Percentiles rank a stretch among this genome's conserved stretches.
phyloP scores from a whole-genome alignment of 2,329 filamentous ascomycete species.

The Xylaria sp. region DNA sequence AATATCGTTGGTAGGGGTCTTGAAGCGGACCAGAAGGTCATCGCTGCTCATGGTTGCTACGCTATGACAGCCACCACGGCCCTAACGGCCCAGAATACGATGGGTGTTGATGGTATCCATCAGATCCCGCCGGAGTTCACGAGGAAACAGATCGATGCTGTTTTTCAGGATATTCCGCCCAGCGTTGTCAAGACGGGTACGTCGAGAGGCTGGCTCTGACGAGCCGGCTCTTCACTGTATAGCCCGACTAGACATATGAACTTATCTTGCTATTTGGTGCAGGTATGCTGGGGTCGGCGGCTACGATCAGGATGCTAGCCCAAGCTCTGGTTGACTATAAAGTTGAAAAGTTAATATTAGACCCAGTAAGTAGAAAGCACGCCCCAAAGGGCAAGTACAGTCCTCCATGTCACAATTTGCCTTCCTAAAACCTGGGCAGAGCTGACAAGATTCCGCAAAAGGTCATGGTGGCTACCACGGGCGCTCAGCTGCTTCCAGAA shows the following conservation, averaged over 20 bases:
- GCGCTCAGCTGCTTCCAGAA: constrained; percentile 69
- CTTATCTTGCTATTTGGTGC: constrained; percentile 1
- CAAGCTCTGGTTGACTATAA: constrained; percentile 64
- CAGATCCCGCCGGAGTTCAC: constrained; percentile 80
- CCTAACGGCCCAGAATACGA: constrained; percentile 94
- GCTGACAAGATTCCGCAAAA: constrained; percentile 44
- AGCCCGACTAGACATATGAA: not conserved
- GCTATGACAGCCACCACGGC: constrained; percentile 96
- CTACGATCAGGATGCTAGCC: constrained; percentile 72
- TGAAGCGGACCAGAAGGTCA: constrained; percentile 94
- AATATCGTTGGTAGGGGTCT: constrained; percentile 69
- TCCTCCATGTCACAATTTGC: not conserved
- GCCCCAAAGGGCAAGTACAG: not conserved
- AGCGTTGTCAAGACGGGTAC: constrained; percentile 92
- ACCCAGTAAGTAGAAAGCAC: constrained; percentile 64
- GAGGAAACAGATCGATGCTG: constrained; percentile 82
- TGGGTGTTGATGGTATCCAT: constrained; percentile 82
- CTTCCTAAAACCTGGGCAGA: not conserved
- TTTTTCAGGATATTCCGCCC: constrained; percentile 80
- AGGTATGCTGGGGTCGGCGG: constrained; percentile 83
- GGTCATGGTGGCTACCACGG: constrained; percentile 94
- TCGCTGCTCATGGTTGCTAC: constrained; percentile 91
- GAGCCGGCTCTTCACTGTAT: not conserved
- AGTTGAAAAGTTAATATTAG: constrained; percentile 67
- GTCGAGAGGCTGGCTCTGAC: constrained; percentile 30